Evolutionary conservation across 78 protist genomes (phyloP).

Genomic region (Dictyostelium discoideum): DNA sequence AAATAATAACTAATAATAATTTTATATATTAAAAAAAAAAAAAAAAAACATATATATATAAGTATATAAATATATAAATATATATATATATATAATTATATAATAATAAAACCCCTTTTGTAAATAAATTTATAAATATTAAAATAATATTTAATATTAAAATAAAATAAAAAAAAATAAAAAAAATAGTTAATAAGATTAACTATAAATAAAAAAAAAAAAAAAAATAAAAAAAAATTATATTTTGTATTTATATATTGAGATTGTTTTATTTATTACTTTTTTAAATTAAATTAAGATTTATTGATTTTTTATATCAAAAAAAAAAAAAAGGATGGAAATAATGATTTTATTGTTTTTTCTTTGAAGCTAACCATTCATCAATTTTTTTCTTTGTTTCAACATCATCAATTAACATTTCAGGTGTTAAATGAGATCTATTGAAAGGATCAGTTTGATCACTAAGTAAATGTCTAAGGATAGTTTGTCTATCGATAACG

Average conservation of each 20-base stretch:
- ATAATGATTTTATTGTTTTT: constrained; percentile 6
- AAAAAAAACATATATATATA: background rate
- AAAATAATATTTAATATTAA: no score
- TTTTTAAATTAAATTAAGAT: background rate
- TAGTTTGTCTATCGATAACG: constrained; percentile 73
- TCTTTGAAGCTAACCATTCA: constrained; percentile 33
- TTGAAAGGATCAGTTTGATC: constrained; percentile 88
- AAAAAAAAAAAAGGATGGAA: background rate
- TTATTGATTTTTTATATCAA: background rate
- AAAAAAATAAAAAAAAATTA: no score
- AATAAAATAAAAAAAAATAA: no score
- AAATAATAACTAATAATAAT: background rate
- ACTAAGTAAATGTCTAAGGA: constrained; percentile 62
- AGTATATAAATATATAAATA: no score
- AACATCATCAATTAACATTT: constrained; percentile 58
- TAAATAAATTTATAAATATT: no score
- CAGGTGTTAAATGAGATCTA: constrained; percentile 55
- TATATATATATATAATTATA: no score
- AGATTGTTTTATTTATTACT: background rate
- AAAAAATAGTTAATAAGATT: no score
- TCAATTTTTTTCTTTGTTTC: constrained; percentile 60
- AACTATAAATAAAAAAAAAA: no score
- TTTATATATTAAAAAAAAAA: background rate
- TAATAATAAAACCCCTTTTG: no score
- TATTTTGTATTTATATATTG: no score